Conservation (phyloP, 805 yeast species). For the Diddensiella transvaalensis region DNA sequence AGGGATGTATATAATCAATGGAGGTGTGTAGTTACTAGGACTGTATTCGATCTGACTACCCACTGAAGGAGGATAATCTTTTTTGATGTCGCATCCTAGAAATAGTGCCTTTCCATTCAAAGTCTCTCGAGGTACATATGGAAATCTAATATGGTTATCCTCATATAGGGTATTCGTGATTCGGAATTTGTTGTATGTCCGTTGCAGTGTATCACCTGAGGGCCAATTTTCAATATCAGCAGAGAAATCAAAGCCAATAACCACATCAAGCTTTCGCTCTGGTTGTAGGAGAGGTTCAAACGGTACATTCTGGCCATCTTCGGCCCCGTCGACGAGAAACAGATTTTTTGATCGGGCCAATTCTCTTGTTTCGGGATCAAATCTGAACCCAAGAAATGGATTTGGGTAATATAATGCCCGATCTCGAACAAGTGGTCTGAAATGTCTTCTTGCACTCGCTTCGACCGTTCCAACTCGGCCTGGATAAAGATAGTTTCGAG, state of each 20-base stretch:
- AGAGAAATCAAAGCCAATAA: conserved; percentile 48
- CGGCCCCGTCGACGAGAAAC: conserved; percentile 69
- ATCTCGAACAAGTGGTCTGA: conserved; percentile 1
- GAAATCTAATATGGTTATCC: conserved; percentile 3
- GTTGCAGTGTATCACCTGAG: conserved; percentile 1
- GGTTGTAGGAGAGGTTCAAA: conserved; percentile 59
- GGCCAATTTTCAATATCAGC: conserved; percentile 39
- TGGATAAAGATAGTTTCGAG: conserved; percentile 3
- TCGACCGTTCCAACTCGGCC: background rate
- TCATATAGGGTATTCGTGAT: background rate
- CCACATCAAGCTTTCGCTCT: conserved; percentile 56
- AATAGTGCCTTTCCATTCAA: conserved; percentile 4
- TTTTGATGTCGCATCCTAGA: conserved; percentile 49
- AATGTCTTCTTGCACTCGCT: background rate
- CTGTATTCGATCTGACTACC: background rate
- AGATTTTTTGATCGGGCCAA: conserved; percentile 42
- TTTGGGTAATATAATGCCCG: conserved; percentile 64
- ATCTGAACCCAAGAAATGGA: conserved; percentile 55
- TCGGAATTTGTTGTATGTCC: conserved; percentile 2
- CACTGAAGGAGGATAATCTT: background rate
- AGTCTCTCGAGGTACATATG: conserved; percentile 2
- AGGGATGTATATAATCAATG: conserved; percentile 70
- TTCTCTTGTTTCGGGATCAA: conserved; percentile 22
- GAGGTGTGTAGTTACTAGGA: conserved; percentile 43
- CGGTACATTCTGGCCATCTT: conserved; percentile 64